These are phyloP conservation scores for Thamnidium elegans DNA, from an alignment of 192 early-diverging fungal genomes.

Conservation along the genomic window DNA sequence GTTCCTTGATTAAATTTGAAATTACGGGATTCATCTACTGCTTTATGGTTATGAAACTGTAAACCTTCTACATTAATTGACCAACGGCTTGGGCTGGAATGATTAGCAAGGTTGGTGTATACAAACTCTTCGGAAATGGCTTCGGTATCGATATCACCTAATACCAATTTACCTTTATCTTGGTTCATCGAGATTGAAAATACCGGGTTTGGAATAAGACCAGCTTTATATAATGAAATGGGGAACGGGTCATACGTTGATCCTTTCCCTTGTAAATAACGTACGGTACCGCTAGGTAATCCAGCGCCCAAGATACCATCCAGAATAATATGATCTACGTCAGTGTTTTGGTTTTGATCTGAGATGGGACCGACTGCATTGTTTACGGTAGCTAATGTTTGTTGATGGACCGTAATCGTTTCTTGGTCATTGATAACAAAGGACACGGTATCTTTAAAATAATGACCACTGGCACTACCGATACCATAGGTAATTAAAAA, in stretches of 20 bases:
- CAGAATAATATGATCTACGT: conserved; percentile 10
- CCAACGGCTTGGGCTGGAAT: conserved; percentile 6
- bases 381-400: conserved; percentile 8
- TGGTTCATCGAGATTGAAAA: conserved; percentile 18
- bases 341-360: conserved; percentile 7
- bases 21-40: not conserved
- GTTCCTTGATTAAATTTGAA: conserved; percentile 10
- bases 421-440: not conserved
- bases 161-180: conserved; percentile 8
- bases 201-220: conserved; percentile 13
- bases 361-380: conserved; percentile 18
- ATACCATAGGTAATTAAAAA: conserved; percentile 21
- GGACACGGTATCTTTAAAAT: conserved; percentile 16
- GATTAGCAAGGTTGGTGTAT: conserved; percentile 3
- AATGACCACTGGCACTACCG: conserved; percentile 13
- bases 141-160: conserved; percentile 15
- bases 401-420: not conserved
- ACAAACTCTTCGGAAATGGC: not conserved
- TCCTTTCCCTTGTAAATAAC: not conserved
- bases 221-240: conserved; percentile 7
- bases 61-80: conserved; percentile 7
- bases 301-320: conserved; percentile 30
- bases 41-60: conserved; percentile 17
- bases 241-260: conserved; percentile 10
- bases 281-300: conserved; percentile 15